Conservation (phyloP, 2,329 filamentous ascomycete genomes). For the Diplodia mutila region DNA sequence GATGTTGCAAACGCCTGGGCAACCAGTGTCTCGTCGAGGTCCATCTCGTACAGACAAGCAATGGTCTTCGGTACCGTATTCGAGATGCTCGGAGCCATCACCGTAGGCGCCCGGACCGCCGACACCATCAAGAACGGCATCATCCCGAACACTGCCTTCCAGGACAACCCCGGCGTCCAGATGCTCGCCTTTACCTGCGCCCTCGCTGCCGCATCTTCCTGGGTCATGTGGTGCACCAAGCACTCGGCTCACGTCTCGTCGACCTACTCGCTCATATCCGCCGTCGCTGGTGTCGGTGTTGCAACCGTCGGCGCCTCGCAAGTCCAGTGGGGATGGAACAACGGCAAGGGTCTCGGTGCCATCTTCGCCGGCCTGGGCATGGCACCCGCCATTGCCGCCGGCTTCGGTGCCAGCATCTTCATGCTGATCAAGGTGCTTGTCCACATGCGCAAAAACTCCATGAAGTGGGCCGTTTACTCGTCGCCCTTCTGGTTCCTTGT, state of each 20-base stretch:
- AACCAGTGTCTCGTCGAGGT: slow-evolving; percentile 79
- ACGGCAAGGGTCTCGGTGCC: slow-evolving; percentile 67
- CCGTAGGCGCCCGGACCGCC: slow-evolving; percentile 59
- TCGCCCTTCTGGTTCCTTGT: slow-evolving; percentile 79
- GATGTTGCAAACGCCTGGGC: slow-evolving; percentile 87
- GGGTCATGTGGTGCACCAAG: slow-evolving; percentile 80
- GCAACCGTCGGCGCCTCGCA: slow-evolving; percentile 60
- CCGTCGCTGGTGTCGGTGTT: slow-evolving; percentile 52
- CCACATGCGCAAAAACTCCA: slow-evolving; percentile 71
- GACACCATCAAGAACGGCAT: slow-evolving; percentile 78
- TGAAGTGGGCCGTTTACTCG: slow-evolving; percentile 72
- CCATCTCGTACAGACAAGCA: slow-evolving; percentile 69
- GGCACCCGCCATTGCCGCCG: slow-evolving; percentile 68
- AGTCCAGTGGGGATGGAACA: slow-evolving; percentile 63
- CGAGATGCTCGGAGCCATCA: slow-evolving; percentile 53
- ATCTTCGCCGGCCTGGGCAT: slow-evolving; percentile 69
- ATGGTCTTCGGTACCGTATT: slow-evolving; percentile 52
- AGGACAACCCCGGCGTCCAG: slow-evolving; percentile 49
- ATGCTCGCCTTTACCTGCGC: slow-evolving; percentile 62
- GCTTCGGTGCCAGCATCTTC: slow-evolving; percentile 71
- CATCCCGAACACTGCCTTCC: slow-evolving; percentile 49
- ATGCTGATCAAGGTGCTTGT: slow-evolving; percentile 73
- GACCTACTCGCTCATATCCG: slow-evolving; percentile 58
- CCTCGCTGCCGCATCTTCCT: slow-evolving; percentile 66
- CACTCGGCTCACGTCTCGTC: slow-evolving; percentile 69